Evolutionary conservation across 1,139 yeast genomes (phyloP).

Genomic region (Nadsonia starkeyi-henricii): DNA sequence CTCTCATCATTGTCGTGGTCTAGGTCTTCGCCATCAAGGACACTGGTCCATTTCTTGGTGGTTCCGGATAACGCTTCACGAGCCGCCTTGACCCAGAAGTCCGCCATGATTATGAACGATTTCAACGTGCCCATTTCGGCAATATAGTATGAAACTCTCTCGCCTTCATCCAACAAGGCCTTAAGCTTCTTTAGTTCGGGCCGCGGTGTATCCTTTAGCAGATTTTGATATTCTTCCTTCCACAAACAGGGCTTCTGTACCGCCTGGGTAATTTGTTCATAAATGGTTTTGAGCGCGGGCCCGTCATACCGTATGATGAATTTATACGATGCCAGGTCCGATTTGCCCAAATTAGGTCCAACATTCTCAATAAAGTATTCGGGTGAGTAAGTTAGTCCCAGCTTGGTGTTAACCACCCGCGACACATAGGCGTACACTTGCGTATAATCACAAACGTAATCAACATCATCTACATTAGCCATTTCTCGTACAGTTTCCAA

Average conservation of each 20-base stretch:
- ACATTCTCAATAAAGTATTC: neutral
- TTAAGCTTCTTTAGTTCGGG: conserved; percentile 37
- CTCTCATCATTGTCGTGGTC: neutral
- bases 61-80: conserved; percentile 8
- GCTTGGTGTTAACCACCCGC: conserved; percentile 13
- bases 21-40: no score
- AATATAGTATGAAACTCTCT: conserved; percentile 28
- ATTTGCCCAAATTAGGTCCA: no score
- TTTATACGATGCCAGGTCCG: conserved; percentile 4
- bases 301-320: conserved; percentile 9
- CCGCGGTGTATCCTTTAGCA: conserved; percentile 30
- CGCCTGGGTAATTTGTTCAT: conserved; percentile 7
- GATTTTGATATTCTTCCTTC: conserved; percentile 33
- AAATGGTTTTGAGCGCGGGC: conserved; percentile 8
- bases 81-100: neutral
- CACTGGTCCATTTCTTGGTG: neutral
- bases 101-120: conserved; percentile 23
- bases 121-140: conserved; percentile 27
- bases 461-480: conserved; percentile 10
- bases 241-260: conserved; percentile 33
- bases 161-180: conserved; percentile 40
- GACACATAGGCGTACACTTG: conserved; percentile 19
- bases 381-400: conserved; percentile 24
- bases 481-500: conserved; percentile 9
- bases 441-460: conserved; percentile 15